Evolutionary conservation across 2,329 filamentous ascomycete genomes (phyloP), one percentile per base, ranked within the genome.

Genomic region (Mycosphaerella sp.): DNA sequence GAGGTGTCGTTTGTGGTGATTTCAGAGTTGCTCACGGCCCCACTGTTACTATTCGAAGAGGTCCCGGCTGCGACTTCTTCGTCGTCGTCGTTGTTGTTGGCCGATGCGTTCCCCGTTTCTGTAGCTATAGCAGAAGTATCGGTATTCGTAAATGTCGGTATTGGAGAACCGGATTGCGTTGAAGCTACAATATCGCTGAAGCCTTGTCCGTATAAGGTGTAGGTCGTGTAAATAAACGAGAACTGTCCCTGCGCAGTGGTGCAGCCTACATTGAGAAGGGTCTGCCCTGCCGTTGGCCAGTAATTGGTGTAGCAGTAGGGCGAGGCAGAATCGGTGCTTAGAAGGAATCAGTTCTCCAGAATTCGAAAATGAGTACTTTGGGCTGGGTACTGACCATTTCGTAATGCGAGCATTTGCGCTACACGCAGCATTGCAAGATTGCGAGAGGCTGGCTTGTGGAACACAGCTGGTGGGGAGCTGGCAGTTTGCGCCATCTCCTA

Each of bases 231-330:
- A 10, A 44, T 29, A 31, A 44, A 51, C 29, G 31, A 34, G 41
- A 51, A 45, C 14, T 51, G 41, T 2, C 48, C 48, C 23, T 51
- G 48, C 5, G 21, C 41, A 4, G 48, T 51, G 4, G 48, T 51
- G 11, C 48, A 51, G 17, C 48, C 48, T 17, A 51, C 10, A 14
- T 51, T 40, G 32, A 17, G 32, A 3, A 44, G 42, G 4, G 48
- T 51, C 21, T 44, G 42, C 2, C 48, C 48, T 26, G 23, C 26
- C 5, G 48, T 51, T 14, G 48, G 48, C 48, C 48, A 51, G 31
- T 34, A 51, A 17, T 51, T 51, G 6, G 48, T 51, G n/a, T 51
- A 51, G 41, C 48, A 51, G 41, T 45, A 51, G 9, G 48, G 48
- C 2, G 48, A 44, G 26, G 17, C 42, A 3, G 34, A 31, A 31